Percentiles rank a stretch among this genome's conserved stretches.
Evolutionary conservation across 257 asterid species (phyloP).

Genomic region (Gentiana straminea): DNA sequence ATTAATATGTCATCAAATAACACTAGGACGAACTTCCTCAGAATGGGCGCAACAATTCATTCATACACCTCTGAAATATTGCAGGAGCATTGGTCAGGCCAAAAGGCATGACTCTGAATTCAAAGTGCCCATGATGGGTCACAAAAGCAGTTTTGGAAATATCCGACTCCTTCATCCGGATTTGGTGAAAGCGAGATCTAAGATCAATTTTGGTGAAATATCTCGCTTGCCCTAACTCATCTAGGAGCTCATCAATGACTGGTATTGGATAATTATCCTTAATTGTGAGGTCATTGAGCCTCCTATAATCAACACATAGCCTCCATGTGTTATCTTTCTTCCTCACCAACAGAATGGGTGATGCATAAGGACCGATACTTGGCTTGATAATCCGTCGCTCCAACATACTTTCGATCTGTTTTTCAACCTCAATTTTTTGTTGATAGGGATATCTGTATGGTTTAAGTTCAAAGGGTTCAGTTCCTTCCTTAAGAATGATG

Average conservation of each 20-base stretch:
- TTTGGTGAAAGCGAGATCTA: no score
- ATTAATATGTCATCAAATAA: no score
- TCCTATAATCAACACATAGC: not conserved
- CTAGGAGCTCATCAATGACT: conserved; percentile 2
- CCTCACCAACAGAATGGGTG: conserved; percentile 2
- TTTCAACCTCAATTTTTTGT: conserved; percentile 1
- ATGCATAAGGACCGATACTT: not conserved
- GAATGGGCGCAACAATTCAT: no score
- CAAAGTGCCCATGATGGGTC: conserved; percentile 3
- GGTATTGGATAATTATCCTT: conserved; percentile 14
- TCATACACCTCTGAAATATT: not conserved
- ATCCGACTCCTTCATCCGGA: not conserved
- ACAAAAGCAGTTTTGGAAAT: not conserved
- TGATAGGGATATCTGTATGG: conserved; percentile 4
- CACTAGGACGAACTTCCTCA: not conserved
- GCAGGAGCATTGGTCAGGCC: not conserved
- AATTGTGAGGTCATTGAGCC: not conserved
- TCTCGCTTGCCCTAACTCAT: not conserved
- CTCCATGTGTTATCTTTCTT: conserved; percentile 7
- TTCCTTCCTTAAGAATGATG: not conserved
- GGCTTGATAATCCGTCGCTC: not conserved
- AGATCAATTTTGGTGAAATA: conserved; percentile 5
- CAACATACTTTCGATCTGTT: not conserved
- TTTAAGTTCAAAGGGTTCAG: not conserved
- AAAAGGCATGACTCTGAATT: not conserved